These are phyloP conservation scores for Coemansia sp. DNA, from an alignment of 192 early-diverging fungal species.

Conservation along the genomic window DNA sequence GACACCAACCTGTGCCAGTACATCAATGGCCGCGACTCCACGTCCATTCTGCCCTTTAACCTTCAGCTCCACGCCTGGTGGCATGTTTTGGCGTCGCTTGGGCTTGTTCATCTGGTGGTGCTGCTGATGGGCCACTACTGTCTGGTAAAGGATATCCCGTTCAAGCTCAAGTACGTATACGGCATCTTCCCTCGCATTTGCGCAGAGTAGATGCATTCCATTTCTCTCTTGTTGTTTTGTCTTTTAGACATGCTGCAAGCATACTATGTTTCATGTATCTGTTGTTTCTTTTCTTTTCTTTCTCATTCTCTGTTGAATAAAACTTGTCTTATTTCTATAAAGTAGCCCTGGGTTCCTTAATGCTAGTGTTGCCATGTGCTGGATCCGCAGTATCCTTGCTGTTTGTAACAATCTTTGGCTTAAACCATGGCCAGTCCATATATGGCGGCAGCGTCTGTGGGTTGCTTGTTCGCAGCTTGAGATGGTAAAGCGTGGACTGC, in stretches of 20 bases:
- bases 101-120: conserved; percentile 59
- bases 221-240: background rate
- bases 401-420: background rate
- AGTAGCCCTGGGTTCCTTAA: too few relatives aligned
- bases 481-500: conserved; percentile 27
- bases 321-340: too few relatives aligned
- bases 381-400: too few relatives aligned
- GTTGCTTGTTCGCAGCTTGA: conserved; percentile 16
- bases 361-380: too few relatives aligned
- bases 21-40: conserved; percentile 46
- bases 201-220: conserved; percentile 10
- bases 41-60: conserved; percentile 55
- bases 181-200: conserved; percentile 45
- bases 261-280: too few relatives aligned
- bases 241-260: too few relatives aligned
- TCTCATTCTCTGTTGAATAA: too few relatives aligned
- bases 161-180: conserved; percentile 33
- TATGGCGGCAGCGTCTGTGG: conserved; percentile 24
- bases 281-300: too few relatives aligned
- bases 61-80: conserved; percentile 66
- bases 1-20: conserved; percentile 52
- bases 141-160: conserved; percentile 32
- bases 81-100: conserved; percentile 63
- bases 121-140: conserved; percentile 58
- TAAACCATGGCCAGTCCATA: conserved; percentile 12